phyloP scores from a whole-genome alignment of 2,329 filamentous ascomycete species.

The Trichophyton simii region DNA sequence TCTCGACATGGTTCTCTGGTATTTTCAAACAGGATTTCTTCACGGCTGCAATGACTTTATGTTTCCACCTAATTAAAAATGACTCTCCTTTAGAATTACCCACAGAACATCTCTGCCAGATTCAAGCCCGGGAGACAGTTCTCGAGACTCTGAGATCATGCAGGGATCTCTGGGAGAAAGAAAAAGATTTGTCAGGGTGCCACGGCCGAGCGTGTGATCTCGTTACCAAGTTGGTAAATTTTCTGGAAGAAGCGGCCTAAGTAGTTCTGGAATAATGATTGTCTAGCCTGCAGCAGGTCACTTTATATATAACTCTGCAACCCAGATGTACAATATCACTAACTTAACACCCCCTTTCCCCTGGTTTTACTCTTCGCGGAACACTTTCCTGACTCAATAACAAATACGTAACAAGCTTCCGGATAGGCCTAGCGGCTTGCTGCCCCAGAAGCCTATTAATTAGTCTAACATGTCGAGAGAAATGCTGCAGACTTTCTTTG shows the following conservation, averaged over 20 bases:
- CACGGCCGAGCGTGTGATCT: not conserved
- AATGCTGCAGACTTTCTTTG: too few species aligned
- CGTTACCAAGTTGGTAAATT: not conserved
- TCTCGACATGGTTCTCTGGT: conserved; percentile 13
- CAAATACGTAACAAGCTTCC: too few species aligned
- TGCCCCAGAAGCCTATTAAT: too few species aligned
- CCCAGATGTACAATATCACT: not conserved
- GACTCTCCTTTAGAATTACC: conserved; percentile 5
- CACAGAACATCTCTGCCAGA: not conserved
- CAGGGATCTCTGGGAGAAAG: conserved; percentile 39
- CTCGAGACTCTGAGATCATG: conserved; percentile 14
- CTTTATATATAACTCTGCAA: not conserved
- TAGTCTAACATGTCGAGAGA: too few species aligned
- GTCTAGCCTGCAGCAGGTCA: not conserved
- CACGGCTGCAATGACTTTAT: conserved; percentile 14
- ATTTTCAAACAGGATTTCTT: conserved; percentile 16
- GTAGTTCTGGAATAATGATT: not conserved
- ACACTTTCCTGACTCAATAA: too few species aligned
- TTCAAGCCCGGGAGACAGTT: conserved; percentile 12
- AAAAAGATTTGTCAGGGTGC: conserved; percentile 12
- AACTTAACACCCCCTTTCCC: not conserved
- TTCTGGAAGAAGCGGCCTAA: not conserved
- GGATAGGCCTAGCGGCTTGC: too few species aligned
- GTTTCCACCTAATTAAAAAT: conserved; percentile 13
- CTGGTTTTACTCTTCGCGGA: not conserved